phyloP scores from a whole-genome alignment of 2,329 filamentous ascomycete genomes.

The Stemphylium beticola region DNA sequence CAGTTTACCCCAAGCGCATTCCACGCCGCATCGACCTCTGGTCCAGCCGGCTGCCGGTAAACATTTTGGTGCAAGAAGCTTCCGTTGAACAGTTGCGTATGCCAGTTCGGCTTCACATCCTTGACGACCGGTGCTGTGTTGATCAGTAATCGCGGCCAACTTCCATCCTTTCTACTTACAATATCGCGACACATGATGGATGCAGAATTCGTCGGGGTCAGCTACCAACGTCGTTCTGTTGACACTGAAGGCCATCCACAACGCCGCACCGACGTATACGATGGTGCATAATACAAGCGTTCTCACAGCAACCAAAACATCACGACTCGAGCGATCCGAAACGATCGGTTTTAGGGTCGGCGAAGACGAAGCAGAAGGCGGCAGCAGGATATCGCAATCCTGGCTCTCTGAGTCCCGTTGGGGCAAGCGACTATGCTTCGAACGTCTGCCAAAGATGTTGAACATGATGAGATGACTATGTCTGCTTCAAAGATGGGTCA shows the following conservation, averaged over 20 bases:
- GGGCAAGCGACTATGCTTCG: constrained; percentile 13
- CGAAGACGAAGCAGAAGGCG: constrained; percentile 7
- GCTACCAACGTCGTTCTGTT: constrained; percentile 16
- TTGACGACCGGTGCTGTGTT: constrained; percentile 42
- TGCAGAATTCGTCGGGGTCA: constrained; percentile 35
- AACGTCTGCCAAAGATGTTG: constrained; percentile 11
- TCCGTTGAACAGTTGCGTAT: constrained; percentile 60
- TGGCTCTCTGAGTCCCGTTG: constrained; percentile 17
- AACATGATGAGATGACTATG: constrained; percentile 9
- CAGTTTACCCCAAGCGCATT: constrained; percentile 59
- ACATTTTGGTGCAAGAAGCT: constrained; percentile 62
- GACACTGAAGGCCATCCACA: constrained; percentile 24
- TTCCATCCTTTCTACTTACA: constrained; percentile 24
- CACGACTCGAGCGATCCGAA: constrained; percentile 11
- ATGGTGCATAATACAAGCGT: constrained; percentile 25
- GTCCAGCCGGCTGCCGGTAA: constrained; percentile 58
- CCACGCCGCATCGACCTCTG: constrained; percentile 66
- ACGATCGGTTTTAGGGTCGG: background rate
- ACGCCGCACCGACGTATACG: constrained; percentile 24
- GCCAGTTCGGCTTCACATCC: constrained; percentile 53
- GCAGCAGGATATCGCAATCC: constrained; percentile 24
- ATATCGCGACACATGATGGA: constrained; percentile 38
- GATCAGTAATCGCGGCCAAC: background rate
- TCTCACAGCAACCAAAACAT: constrained; percentile 15
- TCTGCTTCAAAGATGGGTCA: no score